Percentiles rank a stretch among this genome's conserved stretches.
Evolutionary conservation across 768 basidiomycete species (phyloP).

Genomic region (Porpolomopsis calyptriformis): DNA sequence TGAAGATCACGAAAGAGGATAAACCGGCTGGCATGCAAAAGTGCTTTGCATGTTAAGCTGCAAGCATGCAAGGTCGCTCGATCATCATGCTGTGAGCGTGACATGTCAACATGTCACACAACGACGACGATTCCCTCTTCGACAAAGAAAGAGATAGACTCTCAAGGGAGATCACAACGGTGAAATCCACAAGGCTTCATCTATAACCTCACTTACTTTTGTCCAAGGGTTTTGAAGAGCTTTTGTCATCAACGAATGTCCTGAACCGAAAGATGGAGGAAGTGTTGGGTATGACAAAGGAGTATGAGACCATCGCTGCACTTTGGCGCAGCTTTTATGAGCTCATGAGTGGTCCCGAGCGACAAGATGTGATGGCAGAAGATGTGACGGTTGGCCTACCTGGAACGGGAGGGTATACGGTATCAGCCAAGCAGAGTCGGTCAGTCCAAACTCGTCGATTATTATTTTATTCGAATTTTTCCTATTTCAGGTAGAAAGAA

Average conservation of each 20-base stretch:
- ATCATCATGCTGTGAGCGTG: no score
- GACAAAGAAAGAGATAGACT: slow-evolving; percentile 72
- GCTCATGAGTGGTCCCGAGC: slow-evolving; percentile 53
- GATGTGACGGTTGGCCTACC: slow-evolving; percentile 38
- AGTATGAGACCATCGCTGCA: slow-evolving; percentile 80
- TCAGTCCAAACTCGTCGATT: no score
- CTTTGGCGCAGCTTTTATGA: slow-evolving; percentile 77
- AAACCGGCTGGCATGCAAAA: no score
- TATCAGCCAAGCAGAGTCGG: slow-evolving; percentile 27
- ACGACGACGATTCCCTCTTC: slow-evolving; percentile 55
- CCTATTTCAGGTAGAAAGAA: no score
- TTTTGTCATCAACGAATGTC: slow-evolving; percentile 74
- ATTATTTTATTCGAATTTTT: no score
- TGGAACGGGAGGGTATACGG: slow-evolving; percentile 63
- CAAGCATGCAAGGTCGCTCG: no score
- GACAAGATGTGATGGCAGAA: slow-evolving; percentile 22
- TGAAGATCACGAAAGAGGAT: no score
- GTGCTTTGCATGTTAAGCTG: no score
- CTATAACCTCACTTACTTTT: not conserved
- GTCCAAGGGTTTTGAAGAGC: slow-evolving; percentile 79
- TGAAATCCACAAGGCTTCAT: slow-evolving; percentile 23
- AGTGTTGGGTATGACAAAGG: slow-evolving; percentile 83
- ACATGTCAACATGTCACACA: not conserved
- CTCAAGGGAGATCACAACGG: slow-evolving; percentile 61
- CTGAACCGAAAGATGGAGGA: slow-evolving; percentile 90